A percentile compares a stretch with the other conserved stretches of the same genome.
Evolutionary conservation across 331 rosid genomes (phyloP).

Genomic region (Saraca asoca): DNA sequence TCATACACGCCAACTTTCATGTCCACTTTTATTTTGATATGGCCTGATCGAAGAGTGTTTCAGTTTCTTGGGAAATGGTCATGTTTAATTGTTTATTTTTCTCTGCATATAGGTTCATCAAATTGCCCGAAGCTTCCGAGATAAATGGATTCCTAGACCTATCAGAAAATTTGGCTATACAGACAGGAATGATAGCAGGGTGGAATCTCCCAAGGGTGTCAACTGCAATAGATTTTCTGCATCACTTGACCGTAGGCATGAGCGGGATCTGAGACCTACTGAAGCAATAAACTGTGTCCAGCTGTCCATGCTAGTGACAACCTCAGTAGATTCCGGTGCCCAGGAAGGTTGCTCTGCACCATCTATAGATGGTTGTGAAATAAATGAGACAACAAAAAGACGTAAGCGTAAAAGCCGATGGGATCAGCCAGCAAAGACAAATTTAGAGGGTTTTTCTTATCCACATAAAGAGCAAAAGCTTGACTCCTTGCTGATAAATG

Average conservation of each 20-base stretch:
- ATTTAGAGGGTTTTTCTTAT: conserved; percentile 34
- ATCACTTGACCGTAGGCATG: conserved; percentile 55
- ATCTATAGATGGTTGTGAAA: conserved; percentile 43
- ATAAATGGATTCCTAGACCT: conserved; percentile 80
- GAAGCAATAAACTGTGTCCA: conserved; percentile 61
- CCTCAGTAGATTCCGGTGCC: conserved; percentile 45
- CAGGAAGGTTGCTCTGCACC: conserved; percentile 54
- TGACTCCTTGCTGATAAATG: conserved; percentile 36
- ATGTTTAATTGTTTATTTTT: conserved; percentile 14
- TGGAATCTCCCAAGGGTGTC: conserved; percentile 62
- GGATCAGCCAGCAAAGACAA: conserved; percentile 86
- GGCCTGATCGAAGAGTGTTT: background rate
- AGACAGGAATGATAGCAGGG: conserved; percentile 70
- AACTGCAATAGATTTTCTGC: conserved; percentile 56
- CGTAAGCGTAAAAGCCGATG: conserved; percentile 98
- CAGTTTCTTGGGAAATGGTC: conserved; percentile 16
- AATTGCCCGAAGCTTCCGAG: conserved; percentile 93
- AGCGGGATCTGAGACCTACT: conserved; percentile 58
- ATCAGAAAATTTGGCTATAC: conserved; percentile 53
- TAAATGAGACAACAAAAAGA: conserved; percentile 47
- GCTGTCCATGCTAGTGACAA: conserved; percentile 46
- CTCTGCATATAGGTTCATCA: conserved; percentile 78
- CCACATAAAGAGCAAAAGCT: conserved; percentile 51
- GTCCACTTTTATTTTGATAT: background rate
- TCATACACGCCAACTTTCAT: conserved; percentile 1